Percentiles rank a stretch among this genome's conserved stretches.
phyloP scores from a whole-genome alignment of 139 green algal genomes.

The Chlorella ohadii region DNA sequence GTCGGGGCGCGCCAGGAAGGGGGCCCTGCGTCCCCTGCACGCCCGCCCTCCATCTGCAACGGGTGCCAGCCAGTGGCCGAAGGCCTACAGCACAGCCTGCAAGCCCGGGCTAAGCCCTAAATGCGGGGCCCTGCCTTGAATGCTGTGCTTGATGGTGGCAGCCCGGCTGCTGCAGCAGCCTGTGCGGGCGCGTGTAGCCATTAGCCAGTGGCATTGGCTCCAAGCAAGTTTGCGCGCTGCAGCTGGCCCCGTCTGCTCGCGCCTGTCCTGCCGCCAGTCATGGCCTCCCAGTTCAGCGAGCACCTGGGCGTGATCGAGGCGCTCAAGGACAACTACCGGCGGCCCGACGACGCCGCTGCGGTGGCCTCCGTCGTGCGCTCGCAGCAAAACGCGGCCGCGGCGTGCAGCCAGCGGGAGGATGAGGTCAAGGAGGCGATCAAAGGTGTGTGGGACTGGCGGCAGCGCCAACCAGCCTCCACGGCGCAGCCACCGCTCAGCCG shows the following conservation, averaged over 20 bases:
- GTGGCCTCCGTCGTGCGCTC: slow-evolving; percentile 12
- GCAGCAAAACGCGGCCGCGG: slow-evolving; percentile 29
- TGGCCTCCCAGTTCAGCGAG: slow-evolving; percentile 30
- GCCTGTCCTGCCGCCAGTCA: no score
- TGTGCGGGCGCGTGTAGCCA: no score
- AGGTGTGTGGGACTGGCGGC: background rate
- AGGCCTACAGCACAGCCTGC: no score
- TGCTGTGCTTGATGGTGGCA: no score
- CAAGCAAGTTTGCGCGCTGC: no score
- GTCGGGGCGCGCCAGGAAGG: background rate
- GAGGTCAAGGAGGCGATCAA: slow-evolving; percentile 39
- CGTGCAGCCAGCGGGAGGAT: slow-evolving; percentile 30
- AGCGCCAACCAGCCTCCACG: background rate
- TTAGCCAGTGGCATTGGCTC: no score
- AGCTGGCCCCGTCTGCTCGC: no score
- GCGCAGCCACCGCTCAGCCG: background rate
- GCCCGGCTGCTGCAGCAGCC: no score
- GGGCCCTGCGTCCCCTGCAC: background rate
- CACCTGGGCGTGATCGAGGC: slow-evolving; percentile 45
- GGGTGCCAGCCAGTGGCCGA: no score
- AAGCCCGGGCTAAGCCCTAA: no score
- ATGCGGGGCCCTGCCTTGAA: no score
- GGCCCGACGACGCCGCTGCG: slow-evolving; percentile 26
- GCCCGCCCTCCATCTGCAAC: slow-evolving; percentile 7
- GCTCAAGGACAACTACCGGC: slow-evolving; percentile 46